Percentiles rank a stretch among this genome's conserved stretches.
These are phyloP conservation scores for Malania oleifera DNA, from an alignment of 164 flowering plant species.

Conservation along the genomic window DNA sequence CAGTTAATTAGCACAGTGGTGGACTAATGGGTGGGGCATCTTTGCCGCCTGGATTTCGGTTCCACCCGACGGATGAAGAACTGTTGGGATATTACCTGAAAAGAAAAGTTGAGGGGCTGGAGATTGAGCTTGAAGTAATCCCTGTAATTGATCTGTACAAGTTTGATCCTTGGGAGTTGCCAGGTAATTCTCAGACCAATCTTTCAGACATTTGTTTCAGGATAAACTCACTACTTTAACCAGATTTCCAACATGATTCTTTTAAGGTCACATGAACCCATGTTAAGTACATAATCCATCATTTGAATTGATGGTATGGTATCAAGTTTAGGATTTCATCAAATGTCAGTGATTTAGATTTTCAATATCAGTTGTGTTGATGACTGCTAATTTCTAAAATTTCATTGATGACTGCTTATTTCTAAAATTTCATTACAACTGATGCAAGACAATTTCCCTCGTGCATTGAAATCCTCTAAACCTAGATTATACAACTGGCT, in stretches of 20 bases:
- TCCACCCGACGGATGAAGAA: conserved; percentile 91
- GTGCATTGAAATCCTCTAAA: not conserved
- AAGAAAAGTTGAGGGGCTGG: conserved; percentile 71
- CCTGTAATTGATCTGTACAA: conserved; percentile 80
- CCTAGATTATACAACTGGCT: not conserved
- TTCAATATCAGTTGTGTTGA: too few species aligned
- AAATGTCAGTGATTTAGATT: too few species aligned
- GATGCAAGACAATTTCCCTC: not conserved
- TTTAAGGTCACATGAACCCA: too few species aligned
- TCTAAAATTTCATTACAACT: too few species aligned
- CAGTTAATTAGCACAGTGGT: conserved; percentile 4
- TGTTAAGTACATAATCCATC: too few species aligned
- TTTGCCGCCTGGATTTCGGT: conserved; percentile 87
- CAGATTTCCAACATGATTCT: too few species aligned
- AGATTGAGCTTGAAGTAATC: conserved; percentile 87
- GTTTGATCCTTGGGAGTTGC: conserved; percentile 93
- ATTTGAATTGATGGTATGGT: too few species aligned
- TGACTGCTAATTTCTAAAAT: too few species aligned
- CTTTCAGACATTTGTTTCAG: not conserved
- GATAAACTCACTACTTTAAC: too few species aligned
- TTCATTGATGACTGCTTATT: too few species aligned
- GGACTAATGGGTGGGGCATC: conserved; percentile 53
- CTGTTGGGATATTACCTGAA: conserved; percentile 73
- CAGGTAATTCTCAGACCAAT: conserved; percentile 42
- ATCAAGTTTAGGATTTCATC: too few species aligned